Evolutionary conservation across 495 filamentous ascomycete species (phyloP), one percentile per base, ranked within the genome.

Genomic region (Aspergillus carlsbadensis): DNA sequence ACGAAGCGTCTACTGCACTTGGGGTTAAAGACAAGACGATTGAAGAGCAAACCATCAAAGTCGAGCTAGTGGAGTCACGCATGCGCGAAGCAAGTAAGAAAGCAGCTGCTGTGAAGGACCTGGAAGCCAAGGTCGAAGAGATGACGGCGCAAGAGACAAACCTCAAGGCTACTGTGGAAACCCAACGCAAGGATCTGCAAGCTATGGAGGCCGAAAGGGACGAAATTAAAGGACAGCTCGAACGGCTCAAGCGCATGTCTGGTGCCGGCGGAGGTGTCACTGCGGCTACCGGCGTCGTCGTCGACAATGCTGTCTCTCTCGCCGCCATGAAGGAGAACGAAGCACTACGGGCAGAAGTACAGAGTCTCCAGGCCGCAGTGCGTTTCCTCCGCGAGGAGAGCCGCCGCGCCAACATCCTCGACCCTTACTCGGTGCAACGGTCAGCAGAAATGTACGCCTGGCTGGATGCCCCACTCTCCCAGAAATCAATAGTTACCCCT

Each of bases 21-120:
- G 82, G 84, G 3, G 88, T 96, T 57, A 95, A 96, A 69, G 93
- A 96, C 64, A 94, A 97, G 70, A 89, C 90, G 5, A 86, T 98
- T 41, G 92, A 96, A 80, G 84, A 88, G 37, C 92, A 96, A 60
- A 83, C 89, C 11, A 82, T 87, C 31, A 87, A 90, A 62, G 71
- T 81, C 20, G 75, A 80, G 44, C 65, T 76, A 18, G 70, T 79
- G 20, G 79, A 72, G 71, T 91, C 65, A 67, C 76, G 52, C 66
- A 82, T 65, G 82, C 81, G 63, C 66, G 82, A 74, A 62, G 74
- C 67, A 44, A 76, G 61, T 67, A 87, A 81, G 62, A 80, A 70
- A 63, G 74, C 78, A 1, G 66, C 74, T 0, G 66, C 75, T 55
- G 69, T 74, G 6, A 79, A 79, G 39, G 74, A 78, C 6, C 67